Base-by-base conservation (phyloP, 202 grass and related monocot genomes). In the Zoysia matrella region DNA sequence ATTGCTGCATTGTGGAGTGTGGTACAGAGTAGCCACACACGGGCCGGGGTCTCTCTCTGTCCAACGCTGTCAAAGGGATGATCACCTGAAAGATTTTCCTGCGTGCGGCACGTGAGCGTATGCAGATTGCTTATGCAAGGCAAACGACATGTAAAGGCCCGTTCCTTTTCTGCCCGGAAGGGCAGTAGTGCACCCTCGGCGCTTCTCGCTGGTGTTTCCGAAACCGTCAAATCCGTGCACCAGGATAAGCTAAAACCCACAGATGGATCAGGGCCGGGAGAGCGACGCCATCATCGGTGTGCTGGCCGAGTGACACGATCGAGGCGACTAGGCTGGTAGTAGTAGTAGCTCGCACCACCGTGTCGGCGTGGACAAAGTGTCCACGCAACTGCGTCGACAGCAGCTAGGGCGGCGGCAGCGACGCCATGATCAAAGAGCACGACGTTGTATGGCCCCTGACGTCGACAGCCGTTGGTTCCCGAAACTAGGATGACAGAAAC, bases 211-310 rank as follows among this genome's bases (percentile, higher is more conserved):
- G 75, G 60, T 54, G 53, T 79, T 64, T 45, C 40, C 10, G 40
- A 79, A 79, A 55, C 63, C 63, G 9, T 68, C 63, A 63, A 30
- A 57, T 57, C 39, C 22, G n/a, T 8, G 77, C 65, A 69, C 64
- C 51, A 5, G 56, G 64, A 60, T 60, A 30, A 30, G 22, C 22
- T 30, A 30, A 75, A 30, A 60, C 72, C 54, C 8, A 77, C 47
- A 43, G 47, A 47, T 47, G 46, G 46, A 47, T 47, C 4, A 52
- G 30, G 41, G 9, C 4, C 55, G 41, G n/a, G 49, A 18, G 75
- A 51, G 52, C 47, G 13, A 43, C 47, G 5, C 42, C 75, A 51
- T 65, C 74, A 8, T 15, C 30, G 16, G 13, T 40, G 1, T 36
- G 62, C 61, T 18, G 47, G 53, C 50, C 58, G 18, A 61, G 57